phyloP scores from a whole-genome alignment of 176 grass and related monocot species.

The Olyra latifolia region DNA sequence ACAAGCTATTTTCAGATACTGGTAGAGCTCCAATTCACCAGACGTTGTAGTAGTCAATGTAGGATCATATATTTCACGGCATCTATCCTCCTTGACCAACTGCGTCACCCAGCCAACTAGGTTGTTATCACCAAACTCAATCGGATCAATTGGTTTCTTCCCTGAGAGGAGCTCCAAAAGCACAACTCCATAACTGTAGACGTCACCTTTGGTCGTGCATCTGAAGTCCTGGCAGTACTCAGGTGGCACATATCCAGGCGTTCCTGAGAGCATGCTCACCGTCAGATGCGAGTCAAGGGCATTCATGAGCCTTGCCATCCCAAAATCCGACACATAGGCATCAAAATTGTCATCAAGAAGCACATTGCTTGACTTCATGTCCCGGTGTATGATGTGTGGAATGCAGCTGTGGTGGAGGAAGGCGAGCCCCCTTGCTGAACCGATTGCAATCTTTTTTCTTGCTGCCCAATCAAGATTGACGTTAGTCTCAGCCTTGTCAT shows the following conservation, averaged over 20 bases:
- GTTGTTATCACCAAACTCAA: conserved; percentile 59
- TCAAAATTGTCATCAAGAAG: conserved; percentile 56
- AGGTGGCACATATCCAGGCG: conserved; percentile 69
- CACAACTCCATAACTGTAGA: conserved; percentile 68
- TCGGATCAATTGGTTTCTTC: conserved; percentile 61
- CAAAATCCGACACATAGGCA: conserved; percentile 65
- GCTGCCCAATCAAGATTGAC: conserved; percentile 45
- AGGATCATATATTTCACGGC: conserved; percentile 53
- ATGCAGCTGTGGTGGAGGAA: conserved; percentile 80
- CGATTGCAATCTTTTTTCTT: conserved; percentile 60
- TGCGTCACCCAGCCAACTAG: conserved; percentile 66
- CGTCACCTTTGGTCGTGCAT: conserved; percentile 71
- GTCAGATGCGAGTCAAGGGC: conserved; percentile 64
- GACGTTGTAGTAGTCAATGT: conserved; percentile 23
- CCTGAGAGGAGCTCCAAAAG: conserved; percentile 67
- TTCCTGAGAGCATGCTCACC: conserved; percentile 61
- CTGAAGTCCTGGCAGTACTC: conserved; percentile 67
- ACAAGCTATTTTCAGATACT: conserved; percentile 60
- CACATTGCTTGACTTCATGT: conserved; percentile 81
- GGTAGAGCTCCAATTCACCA: conserved; percentile 38
- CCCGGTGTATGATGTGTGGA: conserved; percentile 70
- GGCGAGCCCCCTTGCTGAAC: conserved; percentile 56
- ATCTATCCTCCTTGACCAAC: conserved; percentile 52
- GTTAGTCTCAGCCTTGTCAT: conserved; percentile 35
- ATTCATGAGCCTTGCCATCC: conserved; percentile 71